Conservation (phyloP, 2,329 filamentous ascomycete genomes). For the Coccinonectria pachysandricola region DNA sequence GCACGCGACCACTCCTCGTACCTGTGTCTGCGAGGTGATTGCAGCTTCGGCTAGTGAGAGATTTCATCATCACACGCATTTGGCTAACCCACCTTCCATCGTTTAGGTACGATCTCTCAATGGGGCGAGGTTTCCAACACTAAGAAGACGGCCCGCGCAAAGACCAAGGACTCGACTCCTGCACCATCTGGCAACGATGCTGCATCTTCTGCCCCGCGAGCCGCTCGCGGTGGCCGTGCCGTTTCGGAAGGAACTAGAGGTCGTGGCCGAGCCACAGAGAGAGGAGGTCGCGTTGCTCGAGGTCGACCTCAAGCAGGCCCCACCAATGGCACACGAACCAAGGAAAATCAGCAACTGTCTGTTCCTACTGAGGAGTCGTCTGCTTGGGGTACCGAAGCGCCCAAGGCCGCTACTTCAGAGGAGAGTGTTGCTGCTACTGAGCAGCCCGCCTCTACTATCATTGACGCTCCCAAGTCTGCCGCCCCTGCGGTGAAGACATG, state of each 20-base stretch:
- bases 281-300: constrained; percentile 51
- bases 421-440: constrained; percentile 23
- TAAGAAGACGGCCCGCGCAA: constrained; percentile 66
- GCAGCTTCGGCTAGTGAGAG: constrained; percentile 1
- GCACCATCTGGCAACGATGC: constrained; percentile 39
- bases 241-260: constrained; percentile 53
- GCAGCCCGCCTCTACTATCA: constrained; percentile 22
- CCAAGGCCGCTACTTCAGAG: constrained; percentile 23
- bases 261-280: constrained; percentile 51
- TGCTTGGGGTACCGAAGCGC: constrained; percentile 35
- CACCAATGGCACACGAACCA: constrained; percentile 52
- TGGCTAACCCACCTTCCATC: too few species aligned
- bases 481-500: constrained; percentile 48
- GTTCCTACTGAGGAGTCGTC: constrained; percentile 61
- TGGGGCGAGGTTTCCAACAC: constrained; percentile 77
- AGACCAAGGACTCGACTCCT: constrained; percentile 54
- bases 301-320: constrained; percentile 47
- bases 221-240: constrained; percentile 50
- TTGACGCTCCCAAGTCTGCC: constrained; percentile 29
- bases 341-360: constrained; percentile 46
- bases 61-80: constrained; percentile 3
- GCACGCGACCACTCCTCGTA: constrained; percentile 10
- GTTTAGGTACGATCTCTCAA: constrained; percentile 65
- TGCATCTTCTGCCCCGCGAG: constrained; percentile 32
- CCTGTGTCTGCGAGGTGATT: too few species aligned